Evolutionary conservation across 192 early-diverging fungal species (phyloP).

Genomic region (Coemansia sp.): DNA sequence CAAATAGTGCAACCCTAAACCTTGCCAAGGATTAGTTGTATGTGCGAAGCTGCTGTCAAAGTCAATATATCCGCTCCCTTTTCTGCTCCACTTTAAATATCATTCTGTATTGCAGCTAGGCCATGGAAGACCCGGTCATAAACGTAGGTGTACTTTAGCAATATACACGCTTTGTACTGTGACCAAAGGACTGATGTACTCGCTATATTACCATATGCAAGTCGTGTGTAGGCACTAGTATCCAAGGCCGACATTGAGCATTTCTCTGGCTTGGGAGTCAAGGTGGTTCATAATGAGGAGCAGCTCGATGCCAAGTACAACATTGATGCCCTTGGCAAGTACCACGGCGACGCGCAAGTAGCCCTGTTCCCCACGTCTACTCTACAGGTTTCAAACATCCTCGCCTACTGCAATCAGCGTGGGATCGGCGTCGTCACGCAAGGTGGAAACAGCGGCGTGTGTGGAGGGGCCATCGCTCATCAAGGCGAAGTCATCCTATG

Average conservation of each 20-base stretch:
- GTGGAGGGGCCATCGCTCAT: constrained; percentile 90
- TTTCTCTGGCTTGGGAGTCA: constrained; percentile 27
- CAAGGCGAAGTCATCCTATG: constrained; percentile 89
- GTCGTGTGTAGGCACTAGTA: constrained; percentile 13
- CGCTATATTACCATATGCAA: background rate
- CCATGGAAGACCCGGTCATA: background rate
- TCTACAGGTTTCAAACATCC: constrained; percentile 77
- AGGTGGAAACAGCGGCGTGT: constrained; percentile 96
- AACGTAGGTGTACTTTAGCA: background rate
- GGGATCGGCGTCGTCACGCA: constrained; percentile 89
- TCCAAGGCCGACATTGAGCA: constrained; percentile 26
- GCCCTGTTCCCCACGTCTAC: constrained; percentile 84
- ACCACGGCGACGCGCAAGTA: constrained; percentile 73
- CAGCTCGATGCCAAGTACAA: constrained; percentile 47
- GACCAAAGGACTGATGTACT: background rate
- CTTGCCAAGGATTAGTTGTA: background rate
- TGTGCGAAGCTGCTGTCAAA: too few relatives aligned
- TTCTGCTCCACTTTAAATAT: background rate
- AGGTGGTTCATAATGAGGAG: constrained; percentile 9
- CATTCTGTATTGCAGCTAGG: background rate
- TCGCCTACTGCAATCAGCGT: constrained; percentile 84
- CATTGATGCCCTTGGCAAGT: constrained; percentile 90
- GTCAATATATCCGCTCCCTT: background rate
- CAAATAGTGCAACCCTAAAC: background rate
- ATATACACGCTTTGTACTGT: background rate